Evolutionary conservation across 306 rosid genomes (phyloP).

Genomic region (Leucaena leucocephala): DNA sequence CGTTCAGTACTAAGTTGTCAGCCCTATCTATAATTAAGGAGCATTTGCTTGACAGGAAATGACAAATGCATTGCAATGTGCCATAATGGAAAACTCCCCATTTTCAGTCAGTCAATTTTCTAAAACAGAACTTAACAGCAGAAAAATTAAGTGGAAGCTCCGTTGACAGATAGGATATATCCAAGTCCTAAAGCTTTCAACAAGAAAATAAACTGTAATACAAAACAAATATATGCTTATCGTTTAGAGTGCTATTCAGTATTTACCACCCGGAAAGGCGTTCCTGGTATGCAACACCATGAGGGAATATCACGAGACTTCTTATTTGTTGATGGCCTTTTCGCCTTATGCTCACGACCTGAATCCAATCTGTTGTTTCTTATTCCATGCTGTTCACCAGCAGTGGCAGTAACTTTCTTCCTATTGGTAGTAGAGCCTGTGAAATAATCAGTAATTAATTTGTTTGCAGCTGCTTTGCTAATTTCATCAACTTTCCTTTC

Average conservation of each 20-base stretch:
- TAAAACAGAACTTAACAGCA: constrained; percentile 10
- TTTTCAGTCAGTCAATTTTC: neutral
- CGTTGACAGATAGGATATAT: constrained; percentile 18
- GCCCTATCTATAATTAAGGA: constrained; percentile 27
- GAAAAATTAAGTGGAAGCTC: neutral
- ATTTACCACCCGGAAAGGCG: constrained; percentile 90
- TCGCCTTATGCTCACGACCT: constrained; percentile 45
- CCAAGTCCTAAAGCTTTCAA: neutral
- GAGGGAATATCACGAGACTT: constrained; percentile 68
- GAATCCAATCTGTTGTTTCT: constrained; percentile 45
- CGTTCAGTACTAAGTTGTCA: constrained; percentile 8
- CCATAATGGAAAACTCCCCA: constrained; percentile 2
- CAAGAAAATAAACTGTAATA: neutral
- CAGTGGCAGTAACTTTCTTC: constrained; percentile 50
- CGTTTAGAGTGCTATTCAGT: constrained; percentile 24
- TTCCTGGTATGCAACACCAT: constrained; percentile 90
- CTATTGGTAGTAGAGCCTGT: constrained; percentile 55
- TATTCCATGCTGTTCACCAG: constrained; percentile 41
- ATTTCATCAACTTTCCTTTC: constrained; percentile 48
- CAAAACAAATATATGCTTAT: constrained; percentile 26
- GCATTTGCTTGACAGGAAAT: constrained; percentile 29
- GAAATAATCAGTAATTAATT: constrained; percentile 87
- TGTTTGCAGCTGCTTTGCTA: constrained; percentile 61
- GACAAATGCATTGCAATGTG: constrained; percentile 3
- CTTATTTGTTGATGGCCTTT: constrained; percentile 45